Evolutionary conservation across 2,329 filamentous ascomycete genomes (phyloP).

Genomic region (Aureobasidium sp.): DNA sequence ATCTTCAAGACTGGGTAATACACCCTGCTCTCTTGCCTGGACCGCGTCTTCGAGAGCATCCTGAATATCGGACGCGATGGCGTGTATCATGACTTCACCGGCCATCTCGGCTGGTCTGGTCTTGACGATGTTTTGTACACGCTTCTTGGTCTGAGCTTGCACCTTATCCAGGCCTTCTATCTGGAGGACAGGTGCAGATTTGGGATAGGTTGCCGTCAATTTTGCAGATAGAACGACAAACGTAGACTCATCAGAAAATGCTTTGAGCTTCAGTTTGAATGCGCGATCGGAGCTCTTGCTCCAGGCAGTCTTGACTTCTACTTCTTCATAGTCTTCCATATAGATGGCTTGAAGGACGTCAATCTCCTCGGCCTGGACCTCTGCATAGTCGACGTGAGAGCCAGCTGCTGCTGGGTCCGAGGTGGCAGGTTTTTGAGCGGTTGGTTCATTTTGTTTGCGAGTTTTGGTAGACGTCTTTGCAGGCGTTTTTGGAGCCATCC

Average conservation of each 20-base stretch:
- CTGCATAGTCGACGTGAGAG: conserved; percentile 60
- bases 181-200: conserved; percentile 65
- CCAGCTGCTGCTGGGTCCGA: conserved; percentile 2
- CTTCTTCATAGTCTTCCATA: conserved; percentile 75
- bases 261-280: conserved; percentile 73
- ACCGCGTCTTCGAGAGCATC: conserved; percentile 82
- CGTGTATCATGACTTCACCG: conserved; percentile 60
- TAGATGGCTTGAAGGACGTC: conserved; percentile 83
- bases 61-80: conserved; percentile 53
- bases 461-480: conserved; percentile 28
- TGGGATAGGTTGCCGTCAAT: conserved; percentile 86
- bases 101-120: conserved; percentile 59
- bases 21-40: conserved; percentile 62
- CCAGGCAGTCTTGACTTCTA: conserved; percentile 71
- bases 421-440: conserved; percentile 16
- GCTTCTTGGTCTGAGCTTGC: conserved; percentile 62
- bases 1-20: conserved; percentile 80
- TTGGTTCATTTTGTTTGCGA: conserved; percentile 23
- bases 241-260: conserved; percentile 65
- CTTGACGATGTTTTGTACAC: conserved; percentile 62
- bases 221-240: conserved; percentile 67
- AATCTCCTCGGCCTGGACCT: conserved; percentile 82
- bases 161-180: conserved; percentile 59
- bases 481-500: conserved; percentile 43
- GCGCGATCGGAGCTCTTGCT: conserved; percentile 74